Conservation (phyloP, 2,329 filamentous ascomycete genomes). For the Grosmannia serpens region DNA sequence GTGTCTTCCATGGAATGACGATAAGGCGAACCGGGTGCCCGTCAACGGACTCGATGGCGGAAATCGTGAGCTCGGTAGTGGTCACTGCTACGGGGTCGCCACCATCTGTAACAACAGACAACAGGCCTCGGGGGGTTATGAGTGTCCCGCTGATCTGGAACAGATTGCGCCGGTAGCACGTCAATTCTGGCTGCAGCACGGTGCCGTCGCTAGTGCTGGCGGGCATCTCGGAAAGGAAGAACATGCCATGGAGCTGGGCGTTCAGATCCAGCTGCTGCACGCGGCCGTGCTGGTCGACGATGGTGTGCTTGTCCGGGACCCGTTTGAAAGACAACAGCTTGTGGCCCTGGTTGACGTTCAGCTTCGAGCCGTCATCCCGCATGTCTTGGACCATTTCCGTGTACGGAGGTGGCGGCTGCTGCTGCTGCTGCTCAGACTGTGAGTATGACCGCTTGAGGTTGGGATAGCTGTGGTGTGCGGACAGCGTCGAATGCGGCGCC, state of each 20-base stretch:
- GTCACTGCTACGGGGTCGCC: conserved; percentile 75
- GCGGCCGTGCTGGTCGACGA: conserved; percentile 47
- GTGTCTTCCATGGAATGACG: conserved; percentile 96
- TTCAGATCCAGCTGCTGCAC: conserved; percentile 51
- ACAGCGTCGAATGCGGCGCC: conserved; percentile 26
- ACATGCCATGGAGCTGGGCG: conserved; percentile 79
- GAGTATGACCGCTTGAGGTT: conserved; percentile 47
- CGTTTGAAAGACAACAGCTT: conserved; percentile 48
- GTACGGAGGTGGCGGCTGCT: conserved; percentile 29
- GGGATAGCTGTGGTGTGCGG: conserved; percentile 40
- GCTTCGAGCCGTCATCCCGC: conserved; percentile 44
- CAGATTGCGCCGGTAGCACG: conserved; percentile 88
- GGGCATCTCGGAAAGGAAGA: conserved; percentile 73
- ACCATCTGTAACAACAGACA: conserved; percentile 72
- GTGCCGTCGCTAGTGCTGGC: conserved; percentile 47
- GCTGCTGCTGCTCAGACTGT: conserved; percentile 32
- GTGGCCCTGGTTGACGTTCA: conserved; percentile 48
- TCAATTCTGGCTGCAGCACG: conserved; percentile 66
- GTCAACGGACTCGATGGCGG: conserved; percentile 89
- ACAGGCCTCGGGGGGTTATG: conserved; percentile 63
- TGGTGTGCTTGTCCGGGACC: conserved; percentile 46
- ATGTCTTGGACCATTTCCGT: conserved; percentile 51
- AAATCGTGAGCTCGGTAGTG: conserved; percentile 76
- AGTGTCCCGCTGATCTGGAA: conserved; percentile 93
- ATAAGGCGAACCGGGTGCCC: conserved; percentile 87